Percentiles rank a stretch among this genome's conserved stretches.
These are phyloP conservation scores for Coemansia nantahalensis DNA, from an alignment of 192 early-diverging fungal species.

Conservation along the genomic window DNA sequence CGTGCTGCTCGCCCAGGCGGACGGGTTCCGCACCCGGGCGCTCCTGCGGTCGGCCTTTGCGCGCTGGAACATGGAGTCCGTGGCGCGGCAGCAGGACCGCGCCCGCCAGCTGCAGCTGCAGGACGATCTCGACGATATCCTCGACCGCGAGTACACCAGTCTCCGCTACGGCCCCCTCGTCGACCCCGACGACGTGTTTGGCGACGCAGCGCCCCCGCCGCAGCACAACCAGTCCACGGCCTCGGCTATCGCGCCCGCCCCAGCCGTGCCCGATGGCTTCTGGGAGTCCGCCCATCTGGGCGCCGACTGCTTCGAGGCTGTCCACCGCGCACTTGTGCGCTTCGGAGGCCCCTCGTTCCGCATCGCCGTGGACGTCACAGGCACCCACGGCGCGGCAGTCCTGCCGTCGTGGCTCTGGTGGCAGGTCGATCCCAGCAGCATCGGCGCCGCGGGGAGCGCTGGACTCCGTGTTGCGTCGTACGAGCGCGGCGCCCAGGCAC, in stretches of 20 bases:
- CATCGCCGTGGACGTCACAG: constrained; percentile 8
- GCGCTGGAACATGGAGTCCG: constrained; percentile 35
- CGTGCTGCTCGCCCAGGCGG: too few species aligned
- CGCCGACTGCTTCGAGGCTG: constrained; percentile 22
- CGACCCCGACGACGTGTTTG: background rate
- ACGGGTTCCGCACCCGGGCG: constrained; percentile 28
- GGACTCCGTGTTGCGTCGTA: constrained; percentile 4
- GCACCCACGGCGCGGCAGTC: constrained; percentile 14
- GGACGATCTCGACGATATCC: constrained; percentile 29
- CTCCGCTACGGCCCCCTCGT: background rate
- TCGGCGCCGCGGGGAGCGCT: background rate
- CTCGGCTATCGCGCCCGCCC: too few species aligned
- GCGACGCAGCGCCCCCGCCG: too few species aligned
- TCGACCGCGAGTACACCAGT: constrained; percentile 26
- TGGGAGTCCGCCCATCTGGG: constrained; percentile 49
- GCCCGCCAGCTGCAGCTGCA: constrained; percentile 35
- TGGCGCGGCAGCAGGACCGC: constrained; percentile 24
- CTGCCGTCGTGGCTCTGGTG: constrained; percentile 52
- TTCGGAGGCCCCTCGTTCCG: constrained; percentile 19
- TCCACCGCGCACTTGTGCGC: constrained; percentile 13
- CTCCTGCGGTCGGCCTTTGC: constrained; percentile 19
- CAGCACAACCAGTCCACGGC: background rate
- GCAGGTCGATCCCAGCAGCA: constrained; percentile 36
- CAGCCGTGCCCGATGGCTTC: constrained; percentile 17
- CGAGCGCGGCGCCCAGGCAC: constrained; percentile 1